Conservation (phyloP, 1,139 yeast species). For the Magnusiomyces paraingens region DNA sequence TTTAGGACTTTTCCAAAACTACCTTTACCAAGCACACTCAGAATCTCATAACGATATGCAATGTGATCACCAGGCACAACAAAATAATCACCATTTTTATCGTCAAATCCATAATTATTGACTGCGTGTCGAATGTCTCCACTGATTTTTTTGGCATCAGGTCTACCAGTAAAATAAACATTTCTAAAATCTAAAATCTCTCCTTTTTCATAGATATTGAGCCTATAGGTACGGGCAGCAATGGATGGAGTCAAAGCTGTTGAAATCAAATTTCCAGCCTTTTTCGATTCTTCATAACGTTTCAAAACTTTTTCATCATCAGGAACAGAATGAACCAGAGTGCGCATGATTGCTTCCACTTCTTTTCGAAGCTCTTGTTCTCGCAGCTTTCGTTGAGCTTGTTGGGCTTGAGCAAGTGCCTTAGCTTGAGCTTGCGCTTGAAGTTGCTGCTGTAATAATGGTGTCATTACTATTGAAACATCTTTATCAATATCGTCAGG, state of each 20-base stretch:
- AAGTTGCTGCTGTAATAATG: neutral
- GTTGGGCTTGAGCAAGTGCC: neutral
- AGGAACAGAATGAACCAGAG: constrained; percentile 19
- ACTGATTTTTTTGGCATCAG: constrained; percentile 24
- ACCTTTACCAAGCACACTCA: constrained; percentile 62
- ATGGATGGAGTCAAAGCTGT: constrained; percentile 25
- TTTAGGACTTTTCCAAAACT: constrained; percentile 77
- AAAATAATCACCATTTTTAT: constrained; percentile 55
- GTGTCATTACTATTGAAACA: too few species aligned
- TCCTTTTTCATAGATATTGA: constrained; percentile 48
- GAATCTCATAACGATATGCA: constrained; percentile 64
- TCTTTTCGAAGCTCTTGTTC: constrained; percentile 14
- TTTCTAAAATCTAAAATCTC: constrained; percentile 41
- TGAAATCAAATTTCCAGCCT: constrained; percentile 8
- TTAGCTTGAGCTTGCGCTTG: neutral
- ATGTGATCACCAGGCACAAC: constrained; percentile 61
- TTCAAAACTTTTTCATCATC: constrained; percentile 16
- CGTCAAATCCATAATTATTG: constrained; percentile 68
- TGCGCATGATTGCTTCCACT: constrained; percentile 20
- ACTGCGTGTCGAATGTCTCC: constrained; percentile 39
- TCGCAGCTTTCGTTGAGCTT: neutral
- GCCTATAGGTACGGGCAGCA: constrained; percentile 13
- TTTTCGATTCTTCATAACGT: constrained; percentile 13
- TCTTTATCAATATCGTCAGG: neutral
- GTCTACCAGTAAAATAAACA: constrained; percentile 38